Base-by-base conservation (phyloP, 495 filamentous ascomycete species). In the Lindgomyces ingoldianus region DNA sequence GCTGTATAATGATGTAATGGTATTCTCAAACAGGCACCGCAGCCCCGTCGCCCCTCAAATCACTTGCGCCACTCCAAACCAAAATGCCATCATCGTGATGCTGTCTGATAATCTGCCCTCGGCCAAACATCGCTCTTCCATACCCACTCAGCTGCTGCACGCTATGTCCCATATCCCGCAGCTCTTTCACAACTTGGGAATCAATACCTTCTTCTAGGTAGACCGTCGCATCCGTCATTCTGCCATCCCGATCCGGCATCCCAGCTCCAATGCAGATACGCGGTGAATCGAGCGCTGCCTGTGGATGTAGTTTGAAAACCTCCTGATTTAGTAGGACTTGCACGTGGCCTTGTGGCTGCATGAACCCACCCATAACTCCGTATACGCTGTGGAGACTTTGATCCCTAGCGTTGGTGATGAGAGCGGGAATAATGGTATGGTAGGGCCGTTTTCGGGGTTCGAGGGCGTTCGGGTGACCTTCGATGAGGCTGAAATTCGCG, bases 321-420 rank as follows among this genome's bases (percentile, higher is more conserved):
- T 96, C 75, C 85, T 95, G 91, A 60, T 96, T 96, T 8, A 98
- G 81, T 53, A 98, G 76, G 1, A 97, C 91, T 75, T 98, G 94
- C 14, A 98, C 90, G 71, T 98, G 94, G 10, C 94, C 94, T 78
- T 98, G 94, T 0, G 94, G 94, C 79, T 98, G 94, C 95, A 98
- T 98, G 76, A 93, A 96, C 30, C 94, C 94, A 63, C 94, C 94
- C 94, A 98, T 98, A 50, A 96, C 92, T 48, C 94, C 95, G 67
- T 91, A 96, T 0, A 96, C 90, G 41, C 84, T 85, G 71, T 96
- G 89, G 60, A 98, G 75, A 18, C 79, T 85, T 19, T 81, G 82
- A 65, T 93, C 91, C 16, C 76, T 79, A 1, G 84, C 71, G 63
- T 91, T 89, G 2, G 94, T 98, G 48, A 94, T 83, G 74, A 97